Percentiles rank a stretch among this genome's conserved stretches.
phyloP scores from a whole-genome alignment of 2,329 filamentous ascomycete species.

The Fusarium napiforme region DNA sequence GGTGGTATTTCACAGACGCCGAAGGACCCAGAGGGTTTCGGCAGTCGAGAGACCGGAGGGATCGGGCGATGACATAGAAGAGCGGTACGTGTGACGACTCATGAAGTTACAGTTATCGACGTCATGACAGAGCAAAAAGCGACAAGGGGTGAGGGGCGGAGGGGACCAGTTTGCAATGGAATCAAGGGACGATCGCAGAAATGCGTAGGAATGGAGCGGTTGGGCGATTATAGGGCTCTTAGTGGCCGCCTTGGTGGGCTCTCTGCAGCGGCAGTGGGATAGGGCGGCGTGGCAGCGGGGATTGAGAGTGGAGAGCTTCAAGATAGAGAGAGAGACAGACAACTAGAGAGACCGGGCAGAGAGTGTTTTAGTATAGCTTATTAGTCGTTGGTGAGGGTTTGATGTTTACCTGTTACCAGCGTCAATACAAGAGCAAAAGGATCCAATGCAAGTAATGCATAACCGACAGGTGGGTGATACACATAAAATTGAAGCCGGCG shows the following conservation, averaged over 20 bases:
- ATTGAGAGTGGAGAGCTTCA: conserved; percentile 4
- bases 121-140: conserved; percentile 20
- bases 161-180: conserved; percentile 10
- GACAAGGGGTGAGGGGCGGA: conserved; percentile 18
- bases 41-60: conserved; percentile 27
- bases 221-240: conserved; percentile 39
- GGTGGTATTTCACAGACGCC: background rate
- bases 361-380: background rate
- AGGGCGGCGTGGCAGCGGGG: conserved; percentile 22
- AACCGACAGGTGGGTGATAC: background rate
- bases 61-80: conserved; percentile 25
- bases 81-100: conserved; percentile 10
- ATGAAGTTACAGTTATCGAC: conserved; percentile 6
- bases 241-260: conserved; percentile 36
- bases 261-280: conserved; percentile 18
- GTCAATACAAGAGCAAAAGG: background rate
- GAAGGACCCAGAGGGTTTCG: conserved; percentile 13
- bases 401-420: background rate
- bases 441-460: conserved; percentile 1
- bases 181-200: conserved; percentile 33
- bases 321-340: background rate
- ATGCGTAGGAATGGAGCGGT: conserved; percentile 36
- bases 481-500: conserved; percentile 10
- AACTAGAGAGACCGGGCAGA: background rate
- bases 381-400: background rate